Base-by-base conservation (phyloP, 139 green algal genomes). In the Chlorella sp. region DNA sequence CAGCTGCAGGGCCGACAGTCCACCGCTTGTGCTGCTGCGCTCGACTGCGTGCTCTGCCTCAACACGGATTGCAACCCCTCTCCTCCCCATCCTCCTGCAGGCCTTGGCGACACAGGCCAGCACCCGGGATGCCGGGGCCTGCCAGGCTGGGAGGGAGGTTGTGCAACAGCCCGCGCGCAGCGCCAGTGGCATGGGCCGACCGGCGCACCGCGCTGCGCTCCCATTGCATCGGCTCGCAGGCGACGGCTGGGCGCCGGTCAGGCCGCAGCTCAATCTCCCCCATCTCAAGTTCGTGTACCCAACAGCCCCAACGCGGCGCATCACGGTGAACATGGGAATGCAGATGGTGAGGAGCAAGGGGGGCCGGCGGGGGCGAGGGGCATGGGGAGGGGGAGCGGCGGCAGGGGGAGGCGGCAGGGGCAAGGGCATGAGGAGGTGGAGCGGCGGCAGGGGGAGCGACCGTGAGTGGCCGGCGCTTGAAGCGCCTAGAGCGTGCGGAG, bases 71-170 rank as follows among this genome's bases (percentile, higher is more conserved):
- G n/a, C n/a, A n/a, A n/a, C n/a, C n/a, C n/a, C n/a, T n/a, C n/a
- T n/a, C n/a, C n/a, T n/a, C n/a, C n/a, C n/a, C n/a, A n/a, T 90
- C 33, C 71, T 90, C 42, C 70, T 90, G 55, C 84, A 90, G 84
- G 84, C 14, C 55, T 90, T 29, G 83, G 77, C 0, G 68, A 83
- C 55, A 81, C 77, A 12, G 72, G 69, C 3, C 21, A 75, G 27
- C 70, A 43, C 60, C 46, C 9, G 58, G 33, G 14, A 43, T 59
- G 19, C 63, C 0, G 29, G 17, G 45, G 31, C 19, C 42, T 23
- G 0, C 11, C 7, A 35, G 17, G 0, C 21, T 23, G 2, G 15
- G 8, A 70, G 46, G 19, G 14, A 17, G 40, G 8, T 69, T 69
- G 15, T 69, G 46, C 19, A 11, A 46, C n/a, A 21, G 31, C 31